Evolutionary conservation across 1,284 basidiomycete species (phyloP), one percentile per base, ranked within the genome.

Genomic region (Microbotryomycetes sp.): DNA sequence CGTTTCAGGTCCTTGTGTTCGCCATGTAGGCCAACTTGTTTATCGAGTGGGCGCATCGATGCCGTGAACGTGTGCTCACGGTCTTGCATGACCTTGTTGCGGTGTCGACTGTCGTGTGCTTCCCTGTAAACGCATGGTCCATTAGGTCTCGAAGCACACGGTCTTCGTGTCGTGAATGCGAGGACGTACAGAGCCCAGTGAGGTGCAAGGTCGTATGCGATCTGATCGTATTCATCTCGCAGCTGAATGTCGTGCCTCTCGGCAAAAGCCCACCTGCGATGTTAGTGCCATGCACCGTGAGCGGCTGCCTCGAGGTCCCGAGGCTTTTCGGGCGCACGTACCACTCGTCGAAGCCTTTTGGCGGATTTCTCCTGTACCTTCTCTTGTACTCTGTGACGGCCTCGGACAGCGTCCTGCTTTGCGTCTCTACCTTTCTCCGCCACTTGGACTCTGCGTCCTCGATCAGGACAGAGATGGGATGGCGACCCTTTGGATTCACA

Each of bases 301-400:
- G 5, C 16, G 15, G 5, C 4, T 11, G 13, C n/a, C 5, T 3
- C n/a, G 54, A 15, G n/a, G 27, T 28, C 18, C 24, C 11, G 26
- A 23, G 21, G 3, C 16, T 16, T n/a, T 9, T 11, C 11, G 13
- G 23, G 5, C 5, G 5, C 1, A 54, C 71, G 59, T 73, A 78
- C 73, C 74, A 74, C 30, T 71, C 62, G 71, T 92, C 90, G 68
- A 97, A 97, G 0, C 91, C 91, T 59, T 81, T 83, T 0, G 92
- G 92, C 4, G 92, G 92, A 26, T 83, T 77, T 41, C 87, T 83
- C 3, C 79, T 77, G 73, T 94, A 92, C 57, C 92, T 79, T 52
- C 80, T 77, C 70, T 80, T 81, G 77, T 97, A 97, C 75, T 93
- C 90, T 5, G 75, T 75, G 0, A 91, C 87, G 0, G 92, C 91